A percentile compares a stretch with the other conserved stretches of the same genome.
Evolutionary conservation across 2,329 filamentous ascomycete genomes (phyloP).

Genomic region (Ophiostoma sp.): DNA sequence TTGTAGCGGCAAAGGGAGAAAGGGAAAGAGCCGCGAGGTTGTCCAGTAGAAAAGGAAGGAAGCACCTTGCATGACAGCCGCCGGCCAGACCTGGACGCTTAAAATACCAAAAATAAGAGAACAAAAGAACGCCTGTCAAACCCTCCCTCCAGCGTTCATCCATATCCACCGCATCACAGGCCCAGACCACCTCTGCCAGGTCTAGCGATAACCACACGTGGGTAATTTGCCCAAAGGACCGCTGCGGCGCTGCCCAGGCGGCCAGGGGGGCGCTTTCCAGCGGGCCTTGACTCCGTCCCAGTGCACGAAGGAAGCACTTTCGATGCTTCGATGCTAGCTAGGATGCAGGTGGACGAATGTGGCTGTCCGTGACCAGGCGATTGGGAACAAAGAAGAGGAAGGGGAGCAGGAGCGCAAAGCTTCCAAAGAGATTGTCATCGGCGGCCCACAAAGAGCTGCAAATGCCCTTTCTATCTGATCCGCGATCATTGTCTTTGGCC

Average conservation of each 20-base stretch:
- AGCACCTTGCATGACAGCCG: not conserved
- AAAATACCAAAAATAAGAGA: not conserved
- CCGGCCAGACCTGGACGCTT: not conserved
- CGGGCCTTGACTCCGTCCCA: slow-evolving; percentile 12
- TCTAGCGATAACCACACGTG: not conserved
- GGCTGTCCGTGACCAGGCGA: not conserved
- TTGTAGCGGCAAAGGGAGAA: not conserved
- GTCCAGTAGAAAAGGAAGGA: not conserved
- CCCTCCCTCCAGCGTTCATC: not conserved
- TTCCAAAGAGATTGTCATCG: not conserved
- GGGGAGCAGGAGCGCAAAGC: not conserved
- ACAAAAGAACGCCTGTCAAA: not conserved
- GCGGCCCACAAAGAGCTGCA: not conserved
- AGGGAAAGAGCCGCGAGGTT: not conserved
- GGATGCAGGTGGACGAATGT: slow-evolving; percentile 10
- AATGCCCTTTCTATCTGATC: not conserved
- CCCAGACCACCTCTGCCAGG: not conserved
- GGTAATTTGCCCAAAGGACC: slow-evolving; percentile 8
- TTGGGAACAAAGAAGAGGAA: not conserved
- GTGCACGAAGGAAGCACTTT: not conserved
- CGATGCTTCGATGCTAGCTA: not conserved
- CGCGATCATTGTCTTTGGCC: not conserved
- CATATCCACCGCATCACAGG: not conserved
- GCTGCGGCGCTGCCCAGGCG: not conserved
- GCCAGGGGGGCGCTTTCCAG: not conserved